These are phyloP conservation scores for Panicum virgatum DNA, from an alignment of 202 grass and related monocot species.

Conservation along the genomic window DNA sequence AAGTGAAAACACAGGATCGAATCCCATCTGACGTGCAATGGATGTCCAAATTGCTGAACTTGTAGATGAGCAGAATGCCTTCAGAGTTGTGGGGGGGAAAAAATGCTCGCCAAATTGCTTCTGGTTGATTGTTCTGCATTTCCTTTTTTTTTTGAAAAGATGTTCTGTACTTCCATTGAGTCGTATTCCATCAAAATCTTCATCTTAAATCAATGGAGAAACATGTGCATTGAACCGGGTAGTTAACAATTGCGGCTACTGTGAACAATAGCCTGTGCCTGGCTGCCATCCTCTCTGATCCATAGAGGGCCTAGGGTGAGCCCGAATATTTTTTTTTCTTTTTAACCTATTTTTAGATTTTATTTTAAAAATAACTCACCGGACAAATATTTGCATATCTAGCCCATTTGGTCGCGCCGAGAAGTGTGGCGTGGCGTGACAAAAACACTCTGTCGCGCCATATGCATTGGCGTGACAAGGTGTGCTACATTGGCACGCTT, in stretches of 20 bases:
- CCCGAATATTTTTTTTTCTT: too few species aligned
- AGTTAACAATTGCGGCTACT: background rate
- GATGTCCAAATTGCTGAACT: background rate
- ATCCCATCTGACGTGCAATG: background rate
- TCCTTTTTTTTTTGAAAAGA: background rate
- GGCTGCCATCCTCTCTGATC: background rate
- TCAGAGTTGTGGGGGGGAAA: background rate
- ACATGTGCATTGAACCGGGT: background rate
- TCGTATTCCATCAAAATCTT: background rate
- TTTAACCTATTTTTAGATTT: too few species aligned
- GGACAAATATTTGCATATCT: too few species aligned
- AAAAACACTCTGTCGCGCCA: too few species aligned
- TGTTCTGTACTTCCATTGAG: background rate
- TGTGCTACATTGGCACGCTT: too few species aligned
- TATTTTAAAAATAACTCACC: too few species aligned
- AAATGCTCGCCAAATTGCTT: conserved; percentile 7
- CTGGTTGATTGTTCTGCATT: background rate
- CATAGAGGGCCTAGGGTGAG: background rate
- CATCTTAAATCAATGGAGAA: background rate
- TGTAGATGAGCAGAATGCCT: background rate
- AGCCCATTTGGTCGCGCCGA: too few species aligned
- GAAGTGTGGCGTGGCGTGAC: too few species aligned
- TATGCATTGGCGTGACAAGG: too few species aligned
- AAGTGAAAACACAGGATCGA: background rate
- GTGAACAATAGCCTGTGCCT: background rate